phyloP scores from a whole-genome alignment of 306 rosid genomes.

The Cicer pinnatifidum region DNA sequence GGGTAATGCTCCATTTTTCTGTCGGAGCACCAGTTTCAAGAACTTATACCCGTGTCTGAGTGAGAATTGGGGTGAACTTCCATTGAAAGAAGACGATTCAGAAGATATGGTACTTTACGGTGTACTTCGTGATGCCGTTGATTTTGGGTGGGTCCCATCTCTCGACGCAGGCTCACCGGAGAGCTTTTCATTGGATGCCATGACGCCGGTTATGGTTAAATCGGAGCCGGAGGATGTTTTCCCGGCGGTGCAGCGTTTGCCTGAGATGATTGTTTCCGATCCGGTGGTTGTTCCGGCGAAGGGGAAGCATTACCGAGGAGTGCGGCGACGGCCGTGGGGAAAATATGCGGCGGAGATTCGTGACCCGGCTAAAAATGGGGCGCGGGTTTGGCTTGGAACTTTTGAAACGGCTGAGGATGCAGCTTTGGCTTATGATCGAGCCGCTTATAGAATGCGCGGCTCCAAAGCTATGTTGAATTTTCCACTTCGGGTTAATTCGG shows the following conservation, averaged over 20 bases:
- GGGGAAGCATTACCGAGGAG: constrained; percentile 91
- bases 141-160: constrained; percentile 80
- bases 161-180: constrained; percentile 45
- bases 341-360: constrained; percentile 95
- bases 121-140: constrained; percentile 73
- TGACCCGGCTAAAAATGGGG: constrained; percentile 92
- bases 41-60: constrained; percentile 69
- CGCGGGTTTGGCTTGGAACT: constrained; percentile 95
- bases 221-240: constrained; percentile 54
- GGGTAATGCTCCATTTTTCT: constrained; percentile 44
- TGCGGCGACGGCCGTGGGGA: constrained; percentile 94
- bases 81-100: constrained; percentile 74
- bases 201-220: constrained; percentile 40
- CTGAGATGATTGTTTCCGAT: not conserved
- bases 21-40: constrained; percentile 67
- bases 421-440: constrained; percentile 88
- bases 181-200: constrained; percentile 23
- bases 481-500: constrained; percentile 84
- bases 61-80: constrained; percentile 82
- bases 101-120: constrained; percentile 86
- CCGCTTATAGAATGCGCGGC: constrained; percentile 92
- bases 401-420: constrained; percentile 96
- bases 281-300: constrained; percentile 52
- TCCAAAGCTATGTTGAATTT: constrained; percentile 79
- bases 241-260: not conserved